Percentiles rank a stretch among this genome's conserved stretches.
Evolutionary conservation across 1,139 yeast genomes (phyloP).

Genomic region (Entelexis sorbosivorans): DNA sequence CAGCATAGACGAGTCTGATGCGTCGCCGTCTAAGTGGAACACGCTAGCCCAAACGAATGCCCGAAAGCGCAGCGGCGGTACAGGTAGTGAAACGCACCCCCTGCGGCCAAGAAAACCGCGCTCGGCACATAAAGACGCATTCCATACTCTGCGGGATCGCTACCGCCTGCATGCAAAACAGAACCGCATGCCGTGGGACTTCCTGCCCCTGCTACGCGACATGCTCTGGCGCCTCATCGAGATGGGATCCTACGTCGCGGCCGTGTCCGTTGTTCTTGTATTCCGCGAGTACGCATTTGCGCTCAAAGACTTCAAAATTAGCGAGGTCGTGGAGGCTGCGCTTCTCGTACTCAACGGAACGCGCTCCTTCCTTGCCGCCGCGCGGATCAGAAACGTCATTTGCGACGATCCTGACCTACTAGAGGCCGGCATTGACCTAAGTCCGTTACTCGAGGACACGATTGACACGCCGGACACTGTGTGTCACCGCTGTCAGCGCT

Average conservation of each 20-base stretch:
- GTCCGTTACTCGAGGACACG: conserved; percentile 1
- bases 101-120: neutral
- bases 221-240: conserved; percentile 44
- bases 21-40: neutral
- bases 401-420: neutral
- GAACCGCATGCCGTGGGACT: conserved; percentile 40
- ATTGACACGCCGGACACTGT: conserved; percentile 39
- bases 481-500: conserved; percentile 57
- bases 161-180: conserved; percentile 26
- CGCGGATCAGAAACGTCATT: conserved; percentile 34
- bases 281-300: conserved; percentile 40
- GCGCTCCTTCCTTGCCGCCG: conserved; percentile 47
- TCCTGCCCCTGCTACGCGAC: conserved; percentile 36
- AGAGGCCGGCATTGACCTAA: conserved; percentile 32
- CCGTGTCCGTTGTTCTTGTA: conserved; percentile 49
- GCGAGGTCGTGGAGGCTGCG: conserved; percentile 51
- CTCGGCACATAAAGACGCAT: neutral
- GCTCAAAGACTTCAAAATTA: conserved; percentile 27
- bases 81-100: neutral
- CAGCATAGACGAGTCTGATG: neutral
- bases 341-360: conserved; percentile 46
- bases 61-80: neutral
- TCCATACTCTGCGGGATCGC: conserved; percentile 8
- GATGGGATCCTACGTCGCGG: conserved; percentile 58
- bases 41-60: neutral